Evolutionary conservation across 352 stramenopile genomes (phyloP).

Genomic region (Bremia lactucae): DNA sequence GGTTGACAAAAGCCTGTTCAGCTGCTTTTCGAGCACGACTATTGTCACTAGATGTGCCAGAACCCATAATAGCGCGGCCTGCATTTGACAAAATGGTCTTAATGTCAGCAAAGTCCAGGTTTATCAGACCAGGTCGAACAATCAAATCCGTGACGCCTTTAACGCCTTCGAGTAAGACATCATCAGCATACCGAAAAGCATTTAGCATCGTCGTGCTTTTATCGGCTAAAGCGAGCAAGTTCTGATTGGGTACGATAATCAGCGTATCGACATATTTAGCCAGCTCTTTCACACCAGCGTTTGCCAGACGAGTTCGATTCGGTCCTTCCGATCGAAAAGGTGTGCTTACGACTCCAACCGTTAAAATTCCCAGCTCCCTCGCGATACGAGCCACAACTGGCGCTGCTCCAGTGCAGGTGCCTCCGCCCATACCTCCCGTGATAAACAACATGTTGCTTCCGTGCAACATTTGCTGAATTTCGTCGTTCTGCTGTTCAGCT

Average conservation of each 20-base stretch:
- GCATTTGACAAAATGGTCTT: slow-evolving; percentile 91
- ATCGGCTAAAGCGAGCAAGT: slow-evolving; percentile 87
- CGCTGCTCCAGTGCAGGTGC: slow-evolving; percentile 87
- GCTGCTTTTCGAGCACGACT: slow-evolving; percentile 85
- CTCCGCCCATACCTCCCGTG: slow-evolving; percentile 91
- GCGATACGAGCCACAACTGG: slow-evolving; percentile 90
- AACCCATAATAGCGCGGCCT: slow-evolving; percentile 93
- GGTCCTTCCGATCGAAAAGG: slow-evolving; percentile 93
- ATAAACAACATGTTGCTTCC: slow-evolving; percentile 95
- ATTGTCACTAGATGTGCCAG: slow-evolving; percentile 64
- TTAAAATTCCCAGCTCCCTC: slow-evolving; percentile 89
- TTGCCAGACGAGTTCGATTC: slow-evolving; percentile 89
- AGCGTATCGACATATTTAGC: slow-evolving; percentile 91
- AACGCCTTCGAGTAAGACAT: slow-evolving; percentile 91
- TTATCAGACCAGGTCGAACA: slow-evolving; percentile 92
- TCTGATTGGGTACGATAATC: slow-evolving; percentile 96
- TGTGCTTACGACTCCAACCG: slow-evolving; percentile 93
- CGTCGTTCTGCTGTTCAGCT: slow-evolving; percentile 78
- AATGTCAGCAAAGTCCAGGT: slow-evolving; percentile 96
- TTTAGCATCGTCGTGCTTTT: slow-evolving; percentile 90
- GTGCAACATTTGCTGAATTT: slow-evolving; percentile 85
- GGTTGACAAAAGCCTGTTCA: slow-evolving; percentile 90
- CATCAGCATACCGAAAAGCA: slow-evolving; percentile 90
- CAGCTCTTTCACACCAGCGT: slow-evolving; percentile 87
- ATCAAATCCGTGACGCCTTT: slow-evolving; percentile 95